Conservation (phyloP, 768 basidiomycete genomes). For the Serendipita sp. region DNA sequence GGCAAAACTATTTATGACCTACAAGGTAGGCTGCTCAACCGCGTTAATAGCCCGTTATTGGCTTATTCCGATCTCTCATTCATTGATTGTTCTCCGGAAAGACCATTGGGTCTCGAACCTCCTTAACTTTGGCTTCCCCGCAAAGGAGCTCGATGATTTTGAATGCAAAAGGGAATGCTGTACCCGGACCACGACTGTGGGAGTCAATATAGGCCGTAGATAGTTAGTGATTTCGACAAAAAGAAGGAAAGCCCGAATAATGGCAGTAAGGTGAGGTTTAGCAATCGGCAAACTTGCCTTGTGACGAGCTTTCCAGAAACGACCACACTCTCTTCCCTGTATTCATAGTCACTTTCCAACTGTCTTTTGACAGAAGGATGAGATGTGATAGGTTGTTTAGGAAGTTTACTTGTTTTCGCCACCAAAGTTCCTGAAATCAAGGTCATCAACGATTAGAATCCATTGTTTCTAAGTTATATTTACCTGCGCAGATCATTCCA, state of each 20-base stretch:
- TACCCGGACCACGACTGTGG: conserved; percentile 59
- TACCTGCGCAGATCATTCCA: conserved; percentile 78
- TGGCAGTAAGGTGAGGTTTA: not conserved
- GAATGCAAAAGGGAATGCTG: conserved; percentile 61
- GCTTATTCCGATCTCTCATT: too few species aligned
- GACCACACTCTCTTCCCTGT: conserved; percentile 58
- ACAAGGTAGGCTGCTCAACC: too few species aligned
- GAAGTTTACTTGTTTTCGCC: conserved; percentile 44
- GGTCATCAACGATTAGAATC: not conserved
- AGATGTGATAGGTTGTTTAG: conserved; percentile 53
- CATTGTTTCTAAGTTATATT: not conserved
- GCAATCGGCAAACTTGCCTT: conserved; percentile 20
- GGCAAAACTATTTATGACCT: too few species aligned
- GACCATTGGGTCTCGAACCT: conserved; percentile 51
- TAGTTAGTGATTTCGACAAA: not conserved
- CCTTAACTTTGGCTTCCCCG: conserved; percentile 42
- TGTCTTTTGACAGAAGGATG: conserved; percentile 53
- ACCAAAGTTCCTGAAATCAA: conserved; percentile 41
- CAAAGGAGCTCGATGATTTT: conserved; percentile 57
- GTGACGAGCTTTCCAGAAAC: conserved; percentile 57
- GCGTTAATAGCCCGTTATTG: too few species aligned
- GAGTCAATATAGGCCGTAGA: not conserved
- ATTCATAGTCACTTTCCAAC: conserved; percentile 52
- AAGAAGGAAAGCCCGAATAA: not conserved
- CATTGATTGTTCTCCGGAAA: conserved; percentile 29